Evolutionary conservation across 805 yeast species (phyloP), one percentile per base, ranked within the genome.

Genomic region (Wickerhamiella kurtzmanii): DNA sequence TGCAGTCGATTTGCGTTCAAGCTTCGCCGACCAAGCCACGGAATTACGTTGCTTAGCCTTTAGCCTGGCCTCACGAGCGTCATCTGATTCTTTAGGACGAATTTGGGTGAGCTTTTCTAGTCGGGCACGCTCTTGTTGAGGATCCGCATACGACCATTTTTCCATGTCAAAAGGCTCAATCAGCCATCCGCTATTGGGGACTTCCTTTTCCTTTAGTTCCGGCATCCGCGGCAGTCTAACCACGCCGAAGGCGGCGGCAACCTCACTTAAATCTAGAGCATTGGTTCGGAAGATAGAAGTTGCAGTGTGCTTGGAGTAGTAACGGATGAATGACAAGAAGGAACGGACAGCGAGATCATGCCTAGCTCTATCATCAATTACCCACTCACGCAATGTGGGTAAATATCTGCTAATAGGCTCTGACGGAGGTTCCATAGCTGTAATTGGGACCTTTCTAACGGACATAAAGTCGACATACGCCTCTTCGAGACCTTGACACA

Each of bases 141-240:
- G 61, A 58, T 89, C 89, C 11, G 68, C 65, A 58, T 83, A 89
- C 8, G 71, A 65, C 60, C 74, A 85, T 4, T 17, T 18, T 51
- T 82, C 85, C 76, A 84, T 73, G 54, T 84, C 80, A 17, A 87
- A 69, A 2, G 67, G 67, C 22, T 66, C 71, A 1, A 79, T 72
- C 35, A 84, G 64, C 86, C 88, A 85, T 1, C 96, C 96, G 51
- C 77, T 79, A 28, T 72, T 75, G 0, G 87, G 83, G 56, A 78
- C 65, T 2, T 71, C 75, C 36, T 65, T 59, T 25, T 70, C 58
- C 19, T 79, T 73, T 28, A 77, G 65, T 60, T 92, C 99, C 0
- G 98, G 98, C 97, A 94, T 92, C 55, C 79, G 77, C 6, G 99
- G 99, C 49, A 89, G 65, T 54, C 96, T 71, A 39, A 84, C 64